Evolutionary conservation across 164 flowering plant species (phyloP).

Genomic region (Taxillus chinensis): DNA sequence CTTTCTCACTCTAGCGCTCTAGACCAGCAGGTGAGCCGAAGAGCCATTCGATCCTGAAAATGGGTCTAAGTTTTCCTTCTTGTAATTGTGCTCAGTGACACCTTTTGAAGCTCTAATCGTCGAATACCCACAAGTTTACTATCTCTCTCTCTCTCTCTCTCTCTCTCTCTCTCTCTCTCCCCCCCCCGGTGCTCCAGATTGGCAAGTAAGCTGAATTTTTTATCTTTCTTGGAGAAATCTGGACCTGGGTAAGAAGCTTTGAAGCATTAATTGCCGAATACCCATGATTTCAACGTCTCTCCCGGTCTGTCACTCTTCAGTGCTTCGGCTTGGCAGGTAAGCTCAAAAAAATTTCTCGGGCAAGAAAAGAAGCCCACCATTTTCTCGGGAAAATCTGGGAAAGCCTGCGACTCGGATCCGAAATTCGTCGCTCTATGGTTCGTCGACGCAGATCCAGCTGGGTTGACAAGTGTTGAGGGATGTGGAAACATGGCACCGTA

Average conservation of each 20-base stretch:
- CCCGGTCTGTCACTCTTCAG: neutral
- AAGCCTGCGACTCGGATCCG: neutral
- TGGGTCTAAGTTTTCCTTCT: too few species aligned
- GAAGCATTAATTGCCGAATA: too few species aligned
- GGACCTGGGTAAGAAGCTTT: too few species aligned
- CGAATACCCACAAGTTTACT: too few species aligned
- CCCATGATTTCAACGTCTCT: neutral
- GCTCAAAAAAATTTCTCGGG: constrained; percentile 1
- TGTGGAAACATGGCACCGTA: too few species aligned
- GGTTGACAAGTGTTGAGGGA: too few species aligned
- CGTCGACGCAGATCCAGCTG: too few species aligned
- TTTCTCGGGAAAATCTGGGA: constrained; percentile 10
- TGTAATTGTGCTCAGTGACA: too few species aligned
- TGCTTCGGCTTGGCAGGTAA: constrained; percentile 3
- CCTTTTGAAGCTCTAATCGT: too few species aligned
- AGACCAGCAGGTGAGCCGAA: too few species aligned
- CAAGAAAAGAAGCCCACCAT: neutral
- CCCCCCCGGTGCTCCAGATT: neutral
- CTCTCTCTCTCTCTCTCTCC: constrained; percentile 16
- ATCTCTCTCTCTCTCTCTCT: constrained; percentile 11
- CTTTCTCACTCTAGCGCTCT: constrained; percentile 3
- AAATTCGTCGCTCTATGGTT: too few species aligned
- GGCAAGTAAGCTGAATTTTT: neutral
- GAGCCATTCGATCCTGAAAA: too few species aligned
- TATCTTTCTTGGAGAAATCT: neutral